Evolutionary conservation across 2,329 filamentous ascomycete genomes (phyloP), one percentile per base, ranked within the genome.

Genomic region (Botrytis squamosa): DNA sequence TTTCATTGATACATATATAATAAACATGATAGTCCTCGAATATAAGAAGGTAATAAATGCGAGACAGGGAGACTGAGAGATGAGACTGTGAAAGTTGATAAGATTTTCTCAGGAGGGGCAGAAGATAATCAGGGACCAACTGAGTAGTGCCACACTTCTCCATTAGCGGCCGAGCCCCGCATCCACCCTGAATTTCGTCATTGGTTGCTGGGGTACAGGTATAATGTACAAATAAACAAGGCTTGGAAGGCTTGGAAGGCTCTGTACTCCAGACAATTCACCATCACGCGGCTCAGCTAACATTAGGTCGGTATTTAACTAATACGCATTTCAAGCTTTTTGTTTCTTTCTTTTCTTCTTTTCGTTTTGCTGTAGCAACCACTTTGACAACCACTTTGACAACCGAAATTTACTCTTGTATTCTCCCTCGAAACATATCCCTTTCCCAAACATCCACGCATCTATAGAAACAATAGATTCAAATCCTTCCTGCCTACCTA

Each of bases 101-200:
- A 12, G 22, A 49, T 49, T 25, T 49, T 49, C 46, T 49, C 20
- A 22, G 8, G 20, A 49, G 46, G 46, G 46, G 22, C 46, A 52
- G 49, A 52, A 25, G 49, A 52, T 52, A 52, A 52, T 52, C 49
- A n/a, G 49, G 49, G 49, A 52, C 49, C 49, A 52, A 52, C 49
- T n/a, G 49, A 52, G 49, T 57, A 57, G 33, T 63, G 22, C 8
- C 38, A 40, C 60, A 63, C 38, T 42, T 63, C 36, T 63, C 29
- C 42, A 14, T 38, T 55, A 68, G 49, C 36, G 66, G 66, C 49
- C 36, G 66, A 8, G 66, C 66, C 66, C 66, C 49, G 49, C 36
- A 68, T 18, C 49, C n/a, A 42, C 25, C 29, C 0, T 55, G 1
- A 55, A 67, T 67, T 52, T 33, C 65, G 65, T 67, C 49, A 68